Percentiles rank a stretch among this genome's conserved stretches.
Conservation (phyloP, 1,284 basidiomycete species). For the Papiliotrema fonsecae region DNA sequence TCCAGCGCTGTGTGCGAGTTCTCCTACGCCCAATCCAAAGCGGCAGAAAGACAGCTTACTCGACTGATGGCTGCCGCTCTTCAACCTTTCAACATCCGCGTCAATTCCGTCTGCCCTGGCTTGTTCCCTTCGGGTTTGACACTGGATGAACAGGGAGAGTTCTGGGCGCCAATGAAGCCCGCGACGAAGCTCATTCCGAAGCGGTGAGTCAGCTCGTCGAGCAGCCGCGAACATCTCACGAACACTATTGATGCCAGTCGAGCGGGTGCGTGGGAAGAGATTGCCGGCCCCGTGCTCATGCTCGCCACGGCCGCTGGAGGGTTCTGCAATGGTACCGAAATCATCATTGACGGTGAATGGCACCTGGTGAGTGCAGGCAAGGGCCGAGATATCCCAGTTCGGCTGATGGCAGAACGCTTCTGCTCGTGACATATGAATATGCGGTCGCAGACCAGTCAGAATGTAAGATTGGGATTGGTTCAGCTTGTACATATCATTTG, state of each 20-base stretch:
- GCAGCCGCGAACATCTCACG: not conserved
- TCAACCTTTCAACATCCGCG: constrained; percentile 26
- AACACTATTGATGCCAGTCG: constrained; percentile 9
- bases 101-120: constrained; percentile 28
- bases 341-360: constrained; percentile 29
- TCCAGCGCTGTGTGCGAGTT: constrained; percentile 24
- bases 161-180: constrained; percentile 10
- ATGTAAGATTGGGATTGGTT: too few species aligned
- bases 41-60: constrained; percentile 30
- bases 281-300: constrained; percentile 28
- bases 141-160: constrained; percentile 8
- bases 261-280: constrained; percentile 21
- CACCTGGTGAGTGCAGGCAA: constrained; percentile 13
- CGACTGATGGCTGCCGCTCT: constrained; percentile 27
- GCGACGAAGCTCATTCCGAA: constrained; percentile 19
- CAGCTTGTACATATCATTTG: too few species aligned
- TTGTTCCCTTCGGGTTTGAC: constrained; percentile 30
- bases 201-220: constrained; percentile 9
- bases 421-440: constrained; percentile 2
- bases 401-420: constrained; percentile 5
- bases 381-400: not conserved
- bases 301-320: constrained; percentile 24
- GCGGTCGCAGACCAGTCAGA: too few species aligned
- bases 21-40: constrained; percentile 34
- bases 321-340: constrained; percentile 19